phyloP scores from a whole-genome alignment of 257 asterid genomes.

The Leptodermis oblonga region DNA sequence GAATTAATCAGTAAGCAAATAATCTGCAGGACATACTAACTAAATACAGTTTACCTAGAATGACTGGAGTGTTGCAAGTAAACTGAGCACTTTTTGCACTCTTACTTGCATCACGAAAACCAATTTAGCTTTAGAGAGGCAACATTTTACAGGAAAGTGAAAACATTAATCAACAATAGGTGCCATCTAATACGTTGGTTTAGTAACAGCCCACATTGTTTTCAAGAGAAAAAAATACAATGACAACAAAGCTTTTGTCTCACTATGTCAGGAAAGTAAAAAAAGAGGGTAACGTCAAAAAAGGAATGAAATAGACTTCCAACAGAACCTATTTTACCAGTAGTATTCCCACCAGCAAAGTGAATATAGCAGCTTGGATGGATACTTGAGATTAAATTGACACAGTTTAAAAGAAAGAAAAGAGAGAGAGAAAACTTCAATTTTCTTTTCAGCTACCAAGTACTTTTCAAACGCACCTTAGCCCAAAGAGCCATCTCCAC shows the following conservation, averaged over 20 bases:
- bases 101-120: neutral
- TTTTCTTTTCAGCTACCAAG: conserved; percentile 13
- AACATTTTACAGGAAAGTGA: neutral
- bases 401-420: neutral
- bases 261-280: no score
- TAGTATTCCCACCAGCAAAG: neutral
- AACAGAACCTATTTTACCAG: neutral
- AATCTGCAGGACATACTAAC: neutral
- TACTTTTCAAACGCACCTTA: conserved; percentile 49
- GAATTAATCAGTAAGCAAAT: neutral
- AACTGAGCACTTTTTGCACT: neutral
- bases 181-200: neutral
- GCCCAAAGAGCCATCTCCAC: conserved; percentile 99
- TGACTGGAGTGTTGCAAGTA: neutral
- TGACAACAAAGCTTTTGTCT: no score
- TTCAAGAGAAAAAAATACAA: neutral
- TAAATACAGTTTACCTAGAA: neutral
- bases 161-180: neutral
- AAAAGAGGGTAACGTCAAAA: neutral
- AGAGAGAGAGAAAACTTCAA: neutral
- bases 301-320: neutral
- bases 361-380: neutral
- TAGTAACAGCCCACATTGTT: neutral
- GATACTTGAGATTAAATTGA: neutral
- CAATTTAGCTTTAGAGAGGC: neutral